These are phyloP conservation scores for Peltaster fructicola DNA, from an alignment of 2,329 filamentous ascomycete species.

Conservation along the genomic window DNA sequence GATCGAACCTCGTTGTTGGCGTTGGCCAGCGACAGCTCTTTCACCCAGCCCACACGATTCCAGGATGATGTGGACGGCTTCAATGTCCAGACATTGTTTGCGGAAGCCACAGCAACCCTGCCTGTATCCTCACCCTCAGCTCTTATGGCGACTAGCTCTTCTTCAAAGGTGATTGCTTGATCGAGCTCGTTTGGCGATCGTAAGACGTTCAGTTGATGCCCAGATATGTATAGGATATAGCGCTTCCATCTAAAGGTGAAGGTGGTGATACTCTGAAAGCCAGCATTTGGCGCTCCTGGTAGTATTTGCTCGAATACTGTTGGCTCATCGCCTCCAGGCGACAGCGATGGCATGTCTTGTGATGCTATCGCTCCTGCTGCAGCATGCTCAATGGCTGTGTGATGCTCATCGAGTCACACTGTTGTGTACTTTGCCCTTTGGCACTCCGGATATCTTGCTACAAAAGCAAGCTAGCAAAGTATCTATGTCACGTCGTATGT, in stretches of 20 bases:
- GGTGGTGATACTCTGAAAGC: slow-evolving; percentile 59
- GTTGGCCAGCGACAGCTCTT: slow-evolving; percentile 42
- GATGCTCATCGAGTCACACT: too few species aligned
- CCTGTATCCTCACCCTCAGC: slow-evolving; percentile 61
- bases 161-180: slow-evolving; percentile 51
- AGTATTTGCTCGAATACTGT: slow-evolving; percentile 34
- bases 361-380: slow-evolving; percentile 7
- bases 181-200: slow-evolving; percentile 55
- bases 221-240: slow-evolving; percentile 74
- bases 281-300: slow-evolving; percentile 60
- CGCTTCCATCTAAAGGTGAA: slow-evolving; percentile 56
- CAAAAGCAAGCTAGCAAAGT: too few species aligned
- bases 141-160: slow-evolving; percentile 54
- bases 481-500: too few species aligned
- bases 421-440: too few species aligned
- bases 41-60: slow-evolving; percentile 54
- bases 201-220: slow-evolving; percentile 72
- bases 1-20: slow-evolving; percentile 33
- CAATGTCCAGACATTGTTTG: slow-evolving; percentile 54
- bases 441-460: too few species aligned
- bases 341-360: slow-evolving; percentile 15
- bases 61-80: slow-evolving; percentile 56
- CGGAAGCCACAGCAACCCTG: slow-evolving; percentile 64
- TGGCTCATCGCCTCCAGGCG: slow-evolving; percentile 8
- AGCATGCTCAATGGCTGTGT: too few species aligned